Evolutionary conservation across 495 filamentous ascomycete genomes (phyloP).

Genomic region (Platismatia glauca): DNA sequence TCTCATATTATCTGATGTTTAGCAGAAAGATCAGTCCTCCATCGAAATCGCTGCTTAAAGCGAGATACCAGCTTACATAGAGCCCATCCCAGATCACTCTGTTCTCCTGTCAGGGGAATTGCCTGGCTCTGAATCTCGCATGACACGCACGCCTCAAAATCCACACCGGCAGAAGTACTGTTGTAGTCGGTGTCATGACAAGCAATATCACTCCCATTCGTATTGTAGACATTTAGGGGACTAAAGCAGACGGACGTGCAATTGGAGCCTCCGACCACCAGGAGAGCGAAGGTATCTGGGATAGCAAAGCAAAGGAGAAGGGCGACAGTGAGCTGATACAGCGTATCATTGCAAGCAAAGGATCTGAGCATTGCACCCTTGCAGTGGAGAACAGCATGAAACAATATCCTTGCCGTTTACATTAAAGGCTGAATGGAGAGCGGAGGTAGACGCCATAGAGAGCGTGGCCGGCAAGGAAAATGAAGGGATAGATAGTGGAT

Average conservation of each 20-base stretch:
- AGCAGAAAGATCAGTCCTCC: neutral
- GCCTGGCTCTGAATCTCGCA: constrained; percentile 51
- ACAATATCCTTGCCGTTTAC: constrained; percentile 9
- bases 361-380: constrained; percentile 12
- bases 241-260: constrained; percentile 43
- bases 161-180: constrained; percentile 34
- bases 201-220: constrained; percentile 42
- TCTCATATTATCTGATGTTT: constrained; percentile 39
- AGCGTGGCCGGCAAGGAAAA: neutral
- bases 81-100: constrained; percentile 52
- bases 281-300: constrained; percentile 19
- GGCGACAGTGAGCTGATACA: constrained; percentile 6
- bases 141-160: constrained; percentile 49
- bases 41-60: neutral
- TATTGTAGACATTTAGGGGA: constrained; percentile 33
- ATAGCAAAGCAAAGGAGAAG: constrained; percentile 8
- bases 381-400: constrained; percentile 5
- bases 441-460: constrained; percentile 1
- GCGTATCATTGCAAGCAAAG: constrained; percentile 2
- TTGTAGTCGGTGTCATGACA: constrained; percentile 46
- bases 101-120: constrained; percentile 35
- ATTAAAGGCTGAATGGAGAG: constrained; percentile 8
- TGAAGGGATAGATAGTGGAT: neutral
- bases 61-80: constrained; percentile 41
- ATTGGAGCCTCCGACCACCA: constrained; percentile 43